A percentile compares a stretch with the other conserved stretches of the same genome.
Evolutionary conservation across 371 early-diverging fungal species (phyloP).

Genomic region (Dichotomocladium elegans): DNA sequence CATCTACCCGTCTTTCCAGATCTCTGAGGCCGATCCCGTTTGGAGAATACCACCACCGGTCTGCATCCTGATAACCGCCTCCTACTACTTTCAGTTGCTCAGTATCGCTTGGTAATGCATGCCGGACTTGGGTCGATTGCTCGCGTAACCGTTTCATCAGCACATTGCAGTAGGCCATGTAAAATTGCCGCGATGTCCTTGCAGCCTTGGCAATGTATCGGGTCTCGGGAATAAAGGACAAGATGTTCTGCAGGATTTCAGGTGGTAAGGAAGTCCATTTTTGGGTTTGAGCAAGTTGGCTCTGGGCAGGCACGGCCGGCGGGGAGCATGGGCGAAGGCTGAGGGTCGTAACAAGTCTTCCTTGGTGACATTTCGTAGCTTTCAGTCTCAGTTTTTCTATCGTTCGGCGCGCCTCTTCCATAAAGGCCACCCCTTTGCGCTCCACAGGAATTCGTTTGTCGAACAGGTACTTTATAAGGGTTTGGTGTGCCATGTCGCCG

Average conservation of each 20-base stretch:
- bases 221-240: conserved; percentile 18
- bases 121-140: conserved; percentile 3
- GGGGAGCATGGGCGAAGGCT: background rate
- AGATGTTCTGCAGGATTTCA: conserved; percentile 25
- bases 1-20: conserved; percentile 9
- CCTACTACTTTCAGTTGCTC: too few species aligned
- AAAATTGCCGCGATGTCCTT: conserved; percentile 21
- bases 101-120: conserved; percentile 18
- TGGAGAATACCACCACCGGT: conserved; percentile 17
- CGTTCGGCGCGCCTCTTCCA: conserved; percentile 10
- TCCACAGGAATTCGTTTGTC: conserved; percentile 18
- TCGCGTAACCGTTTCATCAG: conserved; percentile 14
- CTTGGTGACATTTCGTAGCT: conserved; percentile 22
- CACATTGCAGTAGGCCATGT: conserved; percentile 23
- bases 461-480: conserved; percentile 17
- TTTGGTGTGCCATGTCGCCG: conserved; percentile 22
- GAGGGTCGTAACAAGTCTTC: conserved; percentile 8
- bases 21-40: conserved; percentile 20
- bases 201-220: conserved; percentile 14
- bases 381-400: conserved; percentile 26
- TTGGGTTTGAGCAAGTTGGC: background rate
- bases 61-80: too few species aligned
- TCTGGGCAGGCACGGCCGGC: background rate
- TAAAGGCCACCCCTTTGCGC: conserved; percentile 10
- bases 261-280: conserved; percentile 15